Base-by-base conservation (phyloP, 345 rosid genomes). In the Populus pruinosa region DNA sequence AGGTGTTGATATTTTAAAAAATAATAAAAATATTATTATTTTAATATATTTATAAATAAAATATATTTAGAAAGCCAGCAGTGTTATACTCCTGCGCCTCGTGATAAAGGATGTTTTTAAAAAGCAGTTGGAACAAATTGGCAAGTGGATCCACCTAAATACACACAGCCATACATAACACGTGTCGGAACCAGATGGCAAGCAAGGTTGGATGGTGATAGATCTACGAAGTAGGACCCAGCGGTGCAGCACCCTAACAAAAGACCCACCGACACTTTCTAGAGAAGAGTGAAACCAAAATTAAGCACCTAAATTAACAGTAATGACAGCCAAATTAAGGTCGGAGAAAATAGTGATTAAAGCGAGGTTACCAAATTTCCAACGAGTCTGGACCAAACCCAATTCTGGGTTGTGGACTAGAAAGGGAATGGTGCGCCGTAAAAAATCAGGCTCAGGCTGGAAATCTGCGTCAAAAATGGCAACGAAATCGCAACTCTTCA, bases 391-490 rank as follows among this genome's bases (percentile, higher is more conserved):
- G 72, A 93, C 96, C 44, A 96, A 87, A 77, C 88, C 98, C 72
- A 95, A 56, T 69, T 90, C 78, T 1, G 97, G 93, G 87, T 95
- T 95, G 78, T 90, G 92, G 44, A 83, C 80, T 2, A 95, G 91
- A 65, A 87, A 96, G 14, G 99, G 99, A 27, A 96, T 79, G 83
- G 98, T 87, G 21, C 94, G 91, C 92, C 94, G 88, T 1, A 96
- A 92, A 78, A 78, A 96, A 78, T 96, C 96, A 6, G 99, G 92
- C 43, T 96, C 99, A 0, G 99, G 99, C 74, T 96, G 99, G 76
- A 96, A 96, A 88, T 96, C 99, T 2, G 99, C 99, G 71, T 96
- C 99, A 75, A 96, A 90, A 67, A 96, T 96, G 69, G 91, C 97
- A 0, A 96, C 99, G 67, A 82, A 91, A 76, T 96, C 99, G 62